Evolutionary conservation across 2,329 filamentous ascomycete species (phyloP), one percentile per base, ranked within the genome.

Genomic region (Tetracladium maxilliforme): DNA sequence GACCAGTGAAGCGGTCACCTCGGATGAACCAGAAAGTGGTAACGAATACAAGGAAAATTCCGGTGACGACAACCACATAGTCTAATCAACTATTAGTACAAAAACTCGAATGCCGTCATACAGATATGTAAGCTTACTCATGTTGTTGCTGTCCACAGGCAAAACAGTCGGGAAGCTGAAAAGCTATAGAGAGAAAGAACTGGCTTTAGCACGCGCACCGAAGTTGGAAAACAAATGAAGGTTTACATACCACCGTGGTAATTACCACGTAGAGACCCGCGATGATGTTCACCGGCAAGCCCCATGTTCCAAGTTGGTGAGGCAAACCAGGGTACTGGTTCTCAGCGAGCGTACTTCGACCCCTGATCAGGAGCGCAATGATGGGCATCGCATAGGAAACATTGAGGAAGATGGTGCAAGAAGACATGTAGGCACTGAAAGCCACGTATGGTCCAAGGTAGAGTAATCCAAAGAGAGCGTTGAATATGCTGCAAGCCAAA

Each of bases 361-460:
- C 47, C 15, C 39, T 42, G 10, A 38, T 30, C 13, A 48, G 38
- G 10, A 58, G 49, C 1, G 49, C 51, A 3, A 47, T 23, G 8
- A 59, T 43, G 3, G 56, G 57, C 7, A 56, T 41, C 6, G 47
- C 53, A 16, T 58, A 61, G 2, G 56, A 58, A 2, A 61, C 39
- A 29, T 58, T 58, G 3, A 60, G 45, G 22, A 60, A 50, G 9
- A 60, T 49, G 10, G 56, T 59, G 33, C 49, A 54, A 13, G 48
- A 53, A 4, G 56, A 50, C 1, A 56, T 47, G 30, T 59, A 57
- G 6, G 57, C 56, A 25, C 50, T 54, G 24, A 61, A 62, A 1
- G 58, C 56, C 8, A 58, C 56, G 10, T 47, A 47, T 2, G 54
- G 56, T 1, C 55, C 56, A 1, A 59, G 44, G 28, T 59, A 61